Conservation (phyloP, 2,329 filamentous ascomycete species). For the Metarhizium humberi region DNA sequence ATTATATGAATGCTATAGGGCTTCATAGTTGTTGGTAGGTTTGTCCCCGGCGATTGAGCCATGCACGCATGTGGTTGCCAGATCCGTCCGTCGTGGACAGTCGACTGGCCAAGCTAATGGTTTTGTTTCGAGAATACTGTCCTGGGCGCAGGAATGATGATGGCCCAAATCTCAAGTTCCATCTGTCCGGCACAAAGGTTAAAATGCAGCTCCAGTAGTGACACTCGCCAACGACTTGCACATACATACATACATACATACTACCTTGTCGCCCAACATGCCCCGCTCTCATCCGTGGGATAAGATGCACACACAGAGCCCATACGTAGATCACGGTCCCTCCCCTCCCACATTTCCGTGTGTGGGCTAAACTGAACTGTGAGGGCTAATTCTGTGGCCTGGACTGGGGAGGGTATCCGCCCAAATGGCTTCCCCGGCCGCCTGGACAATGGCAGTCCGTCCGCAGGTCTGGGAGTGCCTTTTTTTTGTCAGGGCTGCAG, state of each 20-base stretch:
- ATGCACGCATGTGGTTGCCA: no score
- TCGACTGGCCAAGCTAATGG: no score
- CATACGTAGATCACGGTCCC: not conserved
- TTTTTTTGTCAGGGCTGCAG: not conserved
- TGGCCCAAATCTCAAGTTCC: not conserved
- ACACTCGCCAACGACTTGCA: no score
- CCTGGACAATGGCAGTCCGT: not conserved
- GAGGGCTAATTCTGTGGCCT: not conserved
- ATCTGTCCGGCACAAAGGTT: not conserved
- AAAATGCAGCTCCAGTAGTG: no score
- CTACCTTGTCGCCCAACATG: no score
- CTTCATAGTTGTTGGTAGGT: no score
- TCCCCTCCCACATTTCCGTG: not conserved
- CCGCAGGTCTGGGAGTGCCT: no score
- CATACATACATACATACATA: no score
- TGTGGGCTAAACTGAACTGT: not conserved
- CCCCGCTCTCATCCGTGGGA: not conserved
- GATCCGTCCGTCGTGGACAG: no score
- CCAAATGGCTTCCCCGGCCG: not conserved
- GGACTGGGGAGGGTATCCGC: not conserved
- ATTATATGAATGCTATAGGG: not conserved
- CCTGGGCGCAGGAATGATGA: no score
- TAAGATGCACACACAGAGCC: not conserved
- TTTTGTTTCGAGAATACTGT: no score
- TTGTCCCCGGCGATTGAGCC: no score